A percentile compares a stretch with the other conserved stretches of the same genome.
These are phyloP conservation scores for Terfezia boudieri DNA, from an alignment of 495 filamentous ascomycete species.

Conservation along the genomic window DNA sequence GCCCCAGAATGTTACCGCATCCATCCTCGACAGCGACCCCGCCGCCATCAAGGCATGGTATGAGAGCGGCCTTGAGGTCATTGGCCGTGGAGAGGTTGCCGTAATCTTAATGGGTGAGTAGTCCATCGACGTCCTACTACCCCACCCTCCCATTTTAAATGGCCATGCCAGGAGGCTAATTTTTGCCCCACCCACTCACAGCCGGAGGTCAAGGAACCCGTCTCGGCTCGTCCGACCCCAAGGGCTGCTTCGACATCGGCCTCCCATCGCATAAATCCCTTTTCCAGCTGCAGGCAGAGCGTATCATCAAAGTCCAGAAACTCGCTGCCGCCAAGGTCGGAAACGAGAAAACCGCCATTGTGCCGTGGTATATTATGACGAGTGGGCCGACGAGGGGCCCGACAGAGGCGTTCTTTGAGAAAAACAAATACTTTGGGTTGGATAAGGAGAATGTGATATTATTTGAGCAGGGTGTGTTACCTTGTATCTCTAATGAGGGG, in stretches of 20 bases:
- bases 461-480: constrained; percentile 93
- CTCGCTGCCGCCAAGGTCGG: constrained; percentile 47
- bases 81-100: constrained; percentile 71
- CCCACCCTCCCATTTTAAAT: not conserved
- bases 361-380: constrained; percentile 99
- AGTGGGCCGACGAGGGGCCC: constrained; percentile 83
- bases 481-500: constrained; percentile 91
- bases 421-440: constrained; percentile 78
- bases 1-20: constrained; percentile 69
- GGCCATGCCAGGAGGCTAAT: not conserved
- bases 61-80: constrained; percentile 57
- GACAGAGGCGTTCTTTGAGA: constrained; percentile 79
- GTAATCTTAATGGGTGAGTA: constrained; percentile 63
- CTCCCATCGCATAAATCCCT: constrained; percentile 79
- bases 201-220: constrained; percentile 87
- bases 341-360: constrained; percentile 39
- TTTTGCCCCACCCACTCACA: not conserved
- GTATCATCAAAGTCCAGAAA: constrained; percentile 68
- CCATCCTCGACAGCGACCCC: constrained; percentile 69
- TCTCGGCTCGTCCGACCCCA: constrained; percentile 81
- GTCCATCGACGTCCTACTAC: not conserved
- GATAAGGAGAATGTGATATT: constrained; percentile 65
- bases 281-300: constrained; percentile 91
- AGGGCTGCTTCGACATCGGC: constrained; percentile 91
- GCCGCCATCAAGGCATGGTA: constrained; percentile 72